Evolutionary conservation across 306 rosid species (phyloP).

Genomic region (Quercus agrifolia): DNA sequence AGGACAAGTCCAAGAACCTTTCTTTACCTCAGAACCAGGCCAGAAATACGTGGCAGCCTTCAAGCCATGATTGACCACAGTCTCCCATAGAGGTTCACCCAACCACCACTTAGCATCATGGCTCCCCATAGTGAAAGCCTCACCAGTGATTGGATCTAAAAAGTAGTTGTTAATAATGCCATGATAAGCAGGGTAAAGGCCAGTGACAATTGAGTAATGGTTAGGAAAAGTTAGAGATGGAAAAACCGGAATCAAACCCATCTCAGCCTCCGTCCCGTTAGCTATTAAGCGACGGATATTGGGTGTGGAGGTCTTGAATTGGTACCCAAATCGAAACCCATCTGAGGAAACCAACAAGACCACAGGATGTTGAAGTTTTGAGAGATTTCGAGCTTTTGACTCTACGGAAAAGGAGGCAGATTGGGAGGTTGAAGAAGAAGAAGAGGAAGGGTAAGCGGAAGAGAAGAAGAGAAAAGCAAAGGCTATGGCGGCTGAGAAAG

Average conservation of each 20-base stretch:
- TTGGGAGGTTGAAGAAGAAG: slow-evolving; percentile 25
- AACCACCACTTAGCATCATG: slow-evolving; percentile 96
- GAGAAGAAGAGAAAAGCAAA: slow-evolving; percentile 74
- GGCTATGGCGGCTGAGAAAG: slow-evolving; percentile 64
- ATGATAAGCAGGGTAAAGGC: slow-evolving; percentile 87
- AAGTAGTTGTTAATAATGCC: slow-evolving; percentile 87
- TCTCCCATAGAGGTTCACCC: slow-evolving; percentile 96
- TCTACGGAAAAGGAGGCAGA: background rate
- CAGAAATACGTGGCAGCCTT: slow-evolving; percentile 83
- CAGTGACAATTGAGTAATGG: slow-evolving; percentile 90
- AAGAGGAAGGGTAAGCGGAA: slow-evolving; percentile 29
- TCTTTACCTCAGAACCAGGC: slow-evolving; percentile 97
- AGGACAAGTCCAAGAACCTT: slow-evolving; percentile 90
- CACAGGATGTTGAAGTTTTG: slow-evolving; percentile 56
- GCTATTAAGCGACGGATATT: slow-evolving; percentile 63
- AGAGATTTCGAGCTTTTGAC: slow-evolving; percentile 51
- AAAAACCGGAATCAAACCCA: slow-evolving; percentile 84
- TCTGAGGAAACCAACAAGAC: slow-evolving; percentile 82
- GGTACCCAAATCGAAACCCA: slow-evolving; percentile 96
- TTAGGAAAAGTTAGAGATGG: slow-evolving; percentile 91
- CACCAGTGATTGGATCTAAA: slow-evolving; percentile 72
- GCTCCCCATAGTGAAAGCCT: slow-evolving; percentile 61
- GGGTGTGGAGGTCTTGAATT: slow-evolving; percentile 77
- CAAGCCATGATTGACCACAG: slow-evolving; percentile 71
- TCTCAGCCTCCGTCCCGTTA: slow-evolving; percentile 86